Evolutionary conservation across 768 basidiomycete genomes (phyloP), one percentile per base, ranked within the genome.

Genomic region (Strobilomyces echinocephalus): DNA sequence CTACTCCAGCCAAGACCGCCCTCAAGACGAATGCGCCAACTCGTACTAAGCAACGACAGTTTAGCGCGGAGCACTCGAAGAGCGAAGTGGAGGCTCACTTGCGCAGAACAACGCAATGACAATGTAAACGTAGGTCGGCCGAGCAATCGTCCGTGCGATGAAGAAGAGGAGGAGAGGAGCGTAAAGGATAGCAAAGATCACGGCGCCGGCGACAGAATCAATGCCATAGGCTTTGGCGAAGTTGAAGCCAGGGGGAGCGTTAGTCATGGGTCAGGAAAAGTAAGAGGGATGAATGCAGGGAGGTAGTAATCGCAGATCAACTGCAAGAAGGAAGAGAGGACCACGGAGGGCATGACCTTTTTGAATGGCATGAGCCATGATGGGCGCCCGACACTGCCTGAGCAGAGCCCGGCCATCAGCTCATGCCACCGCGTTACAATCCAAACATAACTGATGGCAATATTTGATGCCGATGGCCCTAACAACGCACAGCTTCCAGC

Each of bases 101-200:
- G 59, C 56, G 34, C 62, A 67, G 53, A 71, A 71, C 20, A 71
- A 41, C 21, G 68, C 52, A 8, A 68, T 49, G 40, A 64, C 59
- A 18, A 69, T 51, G 53, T 61, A 64, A 15, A 71, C 64, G 30
- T 62, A 69, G 20, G 66, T 68, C 10, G 64, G 62, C 12, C 62
- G 58, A 40, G 44, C 43, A 36, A 69, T 42, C 1, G 66, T 49
- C 35, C 56, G 60, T 21, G 15, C 47, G 42, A 67, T 38, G 56
- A 61, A 67, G 36, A 62, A 48, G 9, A 60, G 34, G 12, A 69
- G 28, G 50, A 72, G 45, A 8, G 69, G 69, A 18, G 50, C 43
- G 49, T 72, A 70, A 16, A 65, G 50, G n/a, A 65, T 15, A 16
- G 70, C 63, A 61, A 71, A 70, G 48, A 70, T 56, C 51, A 69